These are phyloP conservation scores for Boletus rex-veris DNA, from an alignment of 768 basidiomycete species.

Conservation along the genomic window DNA sequence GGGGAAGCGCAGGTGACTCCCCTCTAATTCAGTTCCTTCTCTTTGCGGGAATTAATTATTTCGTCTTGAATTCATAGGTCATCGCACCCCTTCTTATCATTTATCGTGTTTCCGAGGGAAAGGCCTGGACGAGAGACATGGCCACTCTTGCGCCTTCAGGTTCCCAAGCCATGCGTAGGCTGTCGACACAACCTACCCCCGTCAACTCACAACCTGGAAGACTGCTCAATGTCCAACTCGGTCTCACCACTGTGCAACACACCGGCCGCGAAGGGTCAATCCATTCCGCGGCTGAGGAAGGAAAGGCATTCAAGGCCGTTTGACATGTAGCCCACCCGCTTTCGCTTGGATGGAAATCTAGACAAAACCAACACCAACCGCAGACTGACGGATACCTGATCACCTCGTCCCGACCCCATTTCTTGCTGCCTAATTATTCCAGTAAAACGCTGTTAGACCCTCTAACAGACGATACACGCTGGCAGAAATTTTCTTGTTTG, in stretches of 20 bases:
- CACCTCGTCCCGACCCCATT: background rate
- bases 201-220: background rate
- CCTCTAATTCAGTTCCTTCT: background rate
- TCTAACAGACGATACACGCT: background rate
- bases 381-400: too few relatives aligned
- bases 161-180: constrained; percentile 12
- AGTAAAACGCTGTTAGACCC: background rate
- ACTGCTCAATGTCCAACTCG: constrained; percentile 14
- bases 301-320: background rate
- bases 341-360: background rate
- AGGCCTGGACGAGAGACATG: constrained; percentile 36
- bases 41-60: background rate
- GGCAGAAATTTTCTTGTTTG: background rate
- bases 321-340: background rate
- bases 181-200: constrained; percentile 1
- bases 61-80: constrained; percentile 30
- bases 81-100: constrained; percentile 48
- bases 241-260: constrained; percentile 5
- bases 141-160: constrained; percentile 1
- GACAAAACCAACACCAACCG: background rate
- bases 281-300: constrained; percentile 9
- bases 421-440: background rate
- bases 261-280: constrained; percentile 1
- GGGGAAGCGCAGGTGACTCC: constrained; percentile 28
- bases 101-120: constrained; percentile 44